Percentiles rank a stretch among this genome's conserved stretches.
Evolutionary conservation across 768 basidiomycete species (phyloP).

Genomic region (Panellus pusillus): DNA sequence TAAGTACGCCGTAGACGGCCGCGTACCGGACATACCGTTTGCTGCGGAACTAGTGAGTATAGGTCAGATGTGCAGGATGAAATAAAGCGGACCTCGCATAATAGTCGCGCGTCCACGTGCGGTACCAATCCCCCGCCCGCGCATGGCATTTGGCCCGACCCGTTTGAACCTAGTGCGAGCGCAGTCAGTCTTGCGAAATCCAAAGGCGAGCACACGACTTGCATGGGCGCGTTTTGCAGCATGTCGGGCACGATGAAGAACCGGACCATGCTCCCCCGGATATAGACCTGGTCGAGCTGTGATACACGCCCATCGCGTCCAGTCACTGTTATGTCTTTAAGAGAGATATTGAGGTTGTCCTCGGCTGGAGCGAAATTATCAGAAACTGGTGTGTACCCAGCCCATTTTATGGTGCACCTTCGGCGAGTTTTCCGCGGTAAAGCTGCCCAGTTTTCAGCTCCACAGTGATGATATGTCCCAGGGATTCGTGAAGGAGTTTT

Average conservation of each 20-base stretch:
- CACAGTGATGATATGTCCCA: constrained; percentile 96
- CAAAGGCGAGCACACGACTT: constrained; percentile 33
- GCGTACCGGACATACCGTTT: constrained; percentile 56
- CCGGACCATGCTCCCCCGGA: constrained; percentile 95
- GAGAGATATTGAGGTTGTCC: constrained; percentile 95
- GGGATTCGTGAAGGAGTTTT: constrained; percentile 93
- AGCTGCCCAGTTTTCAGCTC: constrained; percentile 97
- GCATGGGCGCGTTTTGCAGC: constrained; percentile 99
- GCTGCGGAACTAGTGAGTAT: constrained; percentile 44
- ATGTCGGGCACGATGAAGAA: constrained; percentile 99
- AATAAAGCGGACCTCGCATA: constrained; percentile 77
- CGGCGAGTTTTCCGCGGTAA: constrained; percentile 95
- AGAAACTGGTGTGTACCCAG: not conserved
- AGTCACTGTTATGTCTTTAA: constrained; percentile 96
- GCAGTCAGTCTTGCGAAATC: constrained; percentile 3
- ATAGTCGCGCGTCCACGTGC: constrained; percentile 98
- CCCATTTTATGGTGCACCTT: constrained; percentile 59
- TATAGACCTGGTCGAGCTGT: constrained; percentile 98
- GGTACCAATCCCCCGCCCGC: constrained; percentile 97
- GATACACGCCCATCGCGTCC: constrained; percentile 98
- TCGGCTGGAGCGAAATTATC: constrained; percentile 66
- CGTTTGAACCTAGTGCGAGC: constrained; percentile 86
- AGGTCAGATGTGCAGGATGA: constrained; percentile 1
- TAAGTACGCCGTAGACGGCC: constrained; percentile 9
- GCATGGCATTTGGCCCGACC: constrained; percentile 97